Base-by-base conservation (phyloP, 129 eudicot genomes). In the Tagetes patula region DNA sequence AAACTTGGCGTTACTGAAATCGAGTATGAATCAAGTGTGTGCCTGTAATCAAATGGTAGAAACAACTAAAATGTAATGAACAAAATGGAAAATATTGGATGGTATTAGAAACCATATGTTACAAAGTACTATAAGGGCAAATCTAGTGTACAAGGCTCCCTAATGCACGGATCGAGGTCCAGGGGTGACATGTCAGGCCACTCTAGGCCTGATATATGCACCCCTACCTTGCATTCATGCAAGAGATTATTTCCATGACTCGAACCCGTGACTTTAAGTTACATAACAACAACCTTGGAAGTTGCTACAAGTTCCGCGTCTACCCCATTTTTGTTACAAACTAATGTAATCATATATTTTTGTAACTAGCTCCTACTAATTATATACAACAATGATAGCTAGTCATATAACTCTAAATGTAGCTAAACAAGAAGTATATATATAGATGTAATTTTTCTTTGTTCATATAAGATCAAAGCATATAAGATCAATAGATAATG, bases 1-100 rank as follows among this genome's bases (percentile, higher is more conserved):
- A 88, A 75, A 75, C 65, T 81, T 63, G 97, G 97, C 38, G 97
- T 82, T 62, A 96, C 96, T 72, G 96, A 79, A 69, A 91, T 81
- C 6, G 96, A 76, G 69, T 70, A 85, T 0, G 89, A 80, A 81
- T 91, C 92, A n/a, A 82, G 80, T 13, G 96, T 75, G 27, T 92
- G 89, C 77, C 97, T 92, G 86, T 40, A 81, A 84, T 14, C 64
- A 56, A 67, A 32, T 31, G 64, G 36, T 61, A 49, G 27, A 6
- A 9, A 79, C 11, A 65, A 43, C 60, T 7, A 39, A 9, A 8
- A 66, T 12, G 34, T 43, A 48, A 8, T 45, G 8, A 45, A 10
- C 42, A 2, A 27, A 20, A 32, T 40, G 1, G 32, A 49, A 13
- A 3, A 27, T 34, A 7, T 61, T 20, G 27, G 27, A 0, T 20